These are phyloP conservation scores for Piromyces sp. DNA, from an alignment of 192 early-diverging fungal genomes.

Conservation along the genomic window DNA sequence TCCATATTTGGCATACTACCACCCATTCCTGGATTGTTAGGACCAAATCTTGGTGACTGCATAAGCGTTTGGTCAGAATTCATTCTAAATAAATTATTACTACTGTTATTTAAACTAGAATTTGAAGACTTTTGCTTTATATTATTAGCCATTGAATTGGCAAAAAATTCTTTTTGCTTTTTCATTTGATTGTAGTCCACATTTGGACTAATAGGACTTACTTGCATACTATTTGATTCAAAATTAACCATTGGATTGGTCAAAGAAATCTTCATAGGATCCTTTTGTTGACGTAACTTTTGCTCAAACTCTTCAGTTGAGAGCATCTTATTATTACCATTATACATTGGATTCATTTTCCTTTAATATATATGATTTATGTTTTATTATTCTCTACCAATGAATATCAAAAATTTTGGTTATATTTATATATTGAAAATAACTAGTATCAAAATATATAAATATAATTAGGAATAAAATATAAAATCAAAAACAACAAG, in stretches of 20 bases:
- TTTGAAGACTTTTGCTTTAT: background rate
- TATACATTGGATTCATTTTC: background rate
- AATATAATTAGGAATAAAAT: too few species aligned
- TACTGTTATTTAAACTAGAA: background rate
- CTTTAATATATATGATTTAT: background rate
- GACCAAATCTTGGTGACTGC: background rate
- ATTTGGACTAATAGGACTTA: background rate
- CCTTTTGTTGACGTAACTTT: background rate
- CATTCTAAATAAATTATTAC: background rate
- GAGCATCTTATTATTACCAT: background rate
- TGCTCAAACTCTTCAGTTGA: background rate
- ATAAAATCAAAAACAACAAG: too few species aligned
- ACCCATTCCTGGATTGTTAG: background rate
- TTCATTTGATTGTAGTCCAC: background rate
- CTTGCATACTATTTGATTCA: background rate
- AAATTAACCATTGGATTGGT: background rate
- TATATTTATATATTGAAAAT: too few species aligned
- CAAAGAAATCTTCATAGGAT: background rate
- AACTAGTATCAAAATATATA: too few species aligned
- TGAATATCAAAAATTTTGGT: too few species aligned
- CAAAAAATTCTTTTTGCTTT: background rate
- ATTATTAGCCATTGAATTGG: background rate
- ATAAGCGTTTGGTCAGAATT: background rate
- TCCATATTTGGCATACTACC: background rate
- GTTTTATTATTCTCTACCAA: background rate